Conservation (phyloP, 2,329 filamentous ascomycete genomes). For the Cladosporium sp. region DNA sequence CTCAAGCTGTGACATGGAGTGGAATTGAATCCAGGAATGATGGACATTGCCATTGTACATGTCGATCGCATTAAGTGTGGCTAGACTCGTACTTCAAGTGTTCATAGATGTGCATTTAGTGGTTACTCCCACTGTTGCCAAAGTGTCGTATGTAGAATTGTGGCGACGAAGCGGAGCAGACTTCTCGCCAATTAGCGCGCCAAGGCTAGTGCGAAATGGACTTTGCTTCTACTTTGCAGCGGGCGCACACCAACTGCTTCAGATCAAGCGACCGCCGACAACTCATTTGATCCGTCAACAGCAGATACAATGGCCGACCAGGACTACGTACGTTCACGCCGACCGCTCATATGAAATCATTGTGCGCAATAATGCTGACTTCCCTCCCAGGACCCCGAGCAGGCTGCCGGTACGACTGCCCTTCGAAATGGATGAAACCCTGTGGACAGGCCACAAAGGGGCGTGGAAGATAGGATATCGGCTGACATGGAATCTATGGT, state of each 20-base stretch:
- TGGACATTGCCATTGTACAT: neutral
- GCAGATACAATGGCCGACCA: conserved; percentile 70
- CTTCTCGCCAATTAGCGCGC: neutral
- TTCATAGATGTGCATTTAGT: neutral
- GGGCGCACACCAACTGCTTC: conserved; percentile 3
- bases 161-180: neutral
- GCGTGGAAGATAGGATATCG: conserved; percentile 40
- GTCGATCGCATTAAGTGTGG: neutral
- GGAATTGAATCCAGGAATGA: neutral
- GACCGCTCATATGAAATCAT: neutral
- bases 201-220: neutral
- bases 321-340: conserved; percentile 72
- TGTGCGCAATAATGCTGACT: conserved; percentile 26
- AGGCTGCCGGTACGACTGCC: conserved; percentile 72
- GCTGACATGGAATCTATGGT: conserved; percentile 34
- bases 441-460: conserved; percentile 44
- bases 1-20: neutral
- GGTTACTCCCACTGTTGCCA: neutral
- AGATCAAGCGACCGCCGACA: conserved; percentile 18
- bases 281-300: conserved; percentile 11
- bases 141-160: neutral
- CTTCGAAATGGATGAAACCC: conserved; percentile 37
- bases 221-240: neutral
- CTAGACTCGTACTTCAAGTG: neutral
- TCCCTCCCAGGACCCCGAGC: conserved; percentile 78